phyloP scores from a whole-genome alignment of 1,139 yeast genomes.

The Lodderomyces elongisporus region DNA sequence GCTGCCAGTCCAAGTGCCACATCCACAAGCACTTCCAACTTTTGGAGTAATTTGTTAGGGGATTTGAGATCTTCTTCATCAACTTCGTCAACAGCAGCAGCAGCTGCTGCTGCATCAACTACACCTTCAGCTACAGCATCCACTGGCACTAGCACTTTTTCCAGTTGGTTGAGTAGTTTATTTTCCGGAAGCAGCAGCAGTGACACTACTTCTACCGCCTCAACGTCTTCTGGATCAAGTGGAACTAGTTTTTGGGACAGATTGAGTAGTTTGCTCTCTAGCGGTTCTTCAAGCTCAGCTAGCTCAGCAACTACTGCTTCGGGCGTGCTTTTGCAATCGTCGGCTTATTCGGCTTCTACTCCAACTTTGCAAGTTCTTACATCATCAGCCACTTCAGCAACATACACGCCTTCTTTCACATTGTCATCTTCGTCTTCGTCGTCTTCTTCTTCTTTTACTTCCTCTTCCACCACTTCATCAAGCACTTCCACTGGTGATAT shows the following conservation, averaged over 20 bases:
- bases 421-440: slow-evolving; percentile 3
- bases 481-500: slow-evolving; percentile 13
- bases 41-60: slow-evolving; percentile 6
- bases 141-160: background rate
- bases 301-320: slow-evolving; percentile 7
- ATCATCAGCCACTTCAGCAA: slow-evolving; percentile 10
- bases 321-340: slow-evolving; percentile 6
- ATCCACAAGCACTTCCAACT: slow-evolving; percentile 5
- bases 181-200: slow-evolving; percentile 2
- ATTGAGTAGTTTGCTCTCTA: slow-evolving; percentile 1
- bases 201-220: slow-evolving; percentile 2
- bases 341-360: slow-evolving; percentile 2
- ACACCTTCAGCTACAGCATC: slow-evolving; percentile 3
- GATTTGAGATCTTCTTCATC: slow-evolving; percentile 2
- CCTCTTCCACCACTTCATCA: slow-evolving; percentile 10
- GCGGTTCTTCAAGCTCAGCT: slow-evolving; percentile 3
- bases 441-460: slow-evolving; percentile 7
- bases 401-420: slow-evolving; percentile 5
- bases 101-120: slow-evolving; percentile 4
- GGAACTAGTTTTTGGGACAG: slow-evolving; percentile 3
- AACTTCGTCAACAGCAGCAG: slow-evolving; percentile 6
- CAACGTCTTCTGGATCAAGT: slow-evolving; percentile 1
- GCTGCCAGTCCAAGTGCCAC: slow-evolving; percentile 7
- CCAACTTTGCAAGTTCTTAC: slow-evolving; percentile 7
- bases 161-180: slow-evolving; percentile 1